A percentile compares a stretch with the other conserved stretches of the same genome.
phyloP scores from a whole-genome alignment of 148 eudicot genomes.

The Drosera capensis region DNA sequence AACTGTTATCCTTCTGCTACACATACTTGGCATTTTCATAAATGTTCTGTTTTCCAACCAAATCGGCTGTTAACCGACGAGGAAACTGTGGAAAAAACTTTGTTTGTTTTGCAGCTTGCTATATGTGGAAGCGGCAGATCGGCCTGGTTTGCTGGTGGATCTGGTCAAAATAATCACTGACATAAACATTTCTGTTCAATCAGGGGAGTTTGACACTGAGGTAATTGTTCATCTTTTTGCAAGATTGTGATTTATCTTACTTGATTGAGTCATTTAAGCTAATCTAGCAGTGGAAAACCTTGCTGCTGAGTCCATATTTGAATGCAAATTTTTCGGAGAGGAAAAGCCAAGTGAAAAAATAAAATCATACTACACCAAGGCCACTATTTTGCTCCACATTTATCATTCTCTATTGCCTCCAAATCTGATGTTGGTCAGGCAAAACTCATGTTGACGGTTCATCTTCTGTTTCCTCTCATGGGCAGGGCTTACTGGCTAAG shows the following conservation, averaged over 20 bases:
- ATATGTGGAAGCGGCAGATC: constrained; percentile 66
- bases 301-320: too few relatives aligned
- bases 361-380: too few relatives aligned
- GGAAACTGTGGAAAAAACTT: background rate
- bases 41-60: too few relatives aligned
- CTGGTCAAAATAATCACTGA: constrained; percentile 74
- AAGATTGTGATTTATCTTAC: background rate
- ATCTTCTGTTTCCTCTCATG: background rate
- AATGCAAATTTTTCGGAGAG: too few relatives aligned
- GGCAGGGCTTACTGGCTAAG: constrained; percentile 81
- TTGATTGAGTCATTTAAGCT: background rate
- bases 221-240: constrained; percentile 14
- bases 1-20: too few relatives aligned
- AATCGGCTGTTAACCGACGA: too few relatives aligned
- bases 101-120: constrained; percentile 52
- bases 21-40: too few relatives aligned
- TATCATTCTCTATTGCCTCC: constrained; percentile 1
- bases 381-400: too few relatives aligned
- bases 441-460: background rate
- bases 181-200: constrained; percentile 59
- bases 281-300: background rate
- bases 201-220: constrained; percentile 97
- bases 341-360: too few relatives aligned
- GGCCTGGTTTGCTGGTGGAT: constrained; percentile 86
- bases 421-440: background rate